These are phyloP conservation scores for Candida maris DNA, from an alignment of 805 yeast species.

Conservation along the genomic window DNA sequence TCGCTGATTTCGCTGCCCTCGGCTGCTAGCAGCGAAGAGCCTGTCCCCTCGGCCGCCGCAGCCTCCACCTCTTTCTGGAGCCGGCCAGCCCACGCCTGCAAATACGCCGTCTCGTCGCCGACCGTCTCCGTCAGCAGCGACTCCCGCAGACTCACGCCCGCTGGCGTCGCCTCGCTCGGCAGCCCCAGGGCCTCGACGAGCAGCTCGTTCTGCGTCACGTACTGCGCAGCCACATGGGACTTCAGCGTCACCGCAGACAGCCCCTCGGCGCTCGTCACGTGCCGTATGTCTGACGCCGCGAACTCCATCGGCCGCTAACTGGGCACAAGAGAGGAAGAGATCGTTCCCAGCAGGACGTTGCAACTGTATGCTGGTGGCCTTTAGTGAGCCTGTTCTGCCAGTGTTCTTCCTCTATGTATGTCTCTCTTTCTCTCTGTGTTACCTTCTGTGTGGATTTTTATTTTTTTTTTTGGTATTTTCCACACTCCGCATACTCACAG, in stretches of 20 bases:
- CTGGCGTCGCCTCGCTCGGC: conserved; percentile 7
- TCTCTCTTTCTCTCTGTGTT: too few relatives aligned
- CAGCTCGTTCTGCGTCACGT: conserved; percentile 30
- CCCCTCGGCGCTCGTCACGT: conserved; percentile 21
- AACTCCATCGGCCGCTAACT: too few relatives aligned
- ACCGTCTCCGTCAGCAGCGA: conserved; percentile 16
- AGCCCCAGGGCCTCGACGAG: conserved; percentile 21
- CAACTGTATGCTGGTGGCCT: too few relatives aligned
- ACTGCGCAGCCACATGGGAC: conserved; percentile 33
- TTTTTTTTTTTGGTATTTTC: too few relatives aligned
- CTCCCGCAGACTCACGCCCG: conserved; percentile 21
- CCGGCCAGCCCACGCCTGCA: conserved; percentile 14
- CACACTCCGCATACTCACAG: too few relatives aligned
- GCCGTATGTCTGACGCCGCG: conserved; percentile 25
- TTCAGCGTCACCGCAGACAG: conserved; percentile 30
- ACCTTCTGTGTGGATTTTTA: too few relatives aligned
- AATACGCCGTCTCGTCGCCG: conserved; percentile 12
- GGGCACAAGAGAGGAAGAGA: too few relatives aligned
- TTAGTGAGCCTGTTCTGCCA: too few relatives aligned
- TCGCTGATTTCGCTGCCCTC: conserved; percentile 6
- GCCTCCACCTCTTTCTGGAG: conserved; percentile 11
- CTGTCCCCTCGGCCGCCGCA: not conserved
- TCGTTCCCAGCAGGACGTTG: too few relatives aligned
- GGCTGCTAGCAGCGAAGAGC: not conserved
- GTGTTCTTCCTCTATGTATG: too few relatives aligned